Percentiles rank a stretch among this genome's conserved stretches.
Evolutionary conservation across 768 basidiomycete species (phyloP).

Genomic region (Mycena vulgaris): DNA sequence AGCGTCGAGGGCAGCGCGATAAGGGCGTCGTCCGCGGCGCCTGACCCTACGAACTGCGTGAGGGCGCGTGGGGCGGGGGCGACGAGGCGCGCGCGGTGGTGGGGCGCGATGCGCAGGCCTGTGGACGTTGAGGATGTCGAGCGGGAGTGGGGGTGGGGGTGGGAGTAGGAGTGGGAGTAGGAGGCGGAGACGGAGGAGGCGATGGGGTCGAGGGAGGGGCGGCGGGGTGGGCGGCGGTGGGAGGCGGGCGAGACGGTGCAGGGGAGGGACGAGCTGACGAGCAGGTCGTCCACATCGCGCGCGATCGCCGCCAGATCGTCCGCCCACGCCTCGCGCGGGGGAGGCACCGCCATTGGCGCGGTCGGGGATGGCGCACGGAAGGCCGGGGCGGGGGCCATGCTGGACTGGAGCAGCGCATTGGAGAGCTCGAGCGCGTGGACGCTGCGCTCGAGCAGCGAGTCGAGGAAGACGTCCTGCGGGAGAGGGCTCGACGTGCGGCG

Average conservation of each 20-base stretch:
- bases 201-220: constrained; percentile 28
- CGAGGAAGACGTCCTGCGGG: constrained; percentile 72
- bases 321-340: constrained; percentile 62
- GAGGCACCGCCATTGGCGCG: constrained; percentile 11
- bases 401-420: constrained; percentile 82
- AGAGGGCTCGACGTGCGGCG: constrained; percentile 46
- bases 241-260: constrained; percentile 28
- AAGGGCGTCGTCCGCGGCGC: constrained; percentile 58
- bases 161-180: not conserved
- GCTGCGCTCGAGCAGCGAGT: constrained; percentile 85
- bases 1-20: constrained; percentile 81
- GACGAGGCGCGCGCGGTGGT: constrained; percentile 69
- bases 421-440: constrained; percentile 91
- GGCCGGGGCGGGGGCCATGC: constrained; percentile 76
- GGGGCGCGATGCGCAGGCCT: constrained; percentile 62
- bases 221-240: constrained; percentile 14
- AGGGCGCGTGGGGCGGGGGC: constrained; percentile 82
- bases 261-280: constrained; percentile 48
- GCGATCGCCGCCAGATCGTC: constrained; percentile 79
- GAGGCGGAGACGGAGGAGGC: not conserved
- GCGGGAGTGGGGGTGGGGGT: no score
- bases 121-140: no score
- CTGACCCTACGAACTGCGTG: constrained; percentile 79
- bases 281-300: constrained; percentile 72
- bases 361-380: constrained; percentile 40